Conservation (phyloP, 2,329 filamentous ascomycete genomes). For the Penicillium glabrum region DNA sequence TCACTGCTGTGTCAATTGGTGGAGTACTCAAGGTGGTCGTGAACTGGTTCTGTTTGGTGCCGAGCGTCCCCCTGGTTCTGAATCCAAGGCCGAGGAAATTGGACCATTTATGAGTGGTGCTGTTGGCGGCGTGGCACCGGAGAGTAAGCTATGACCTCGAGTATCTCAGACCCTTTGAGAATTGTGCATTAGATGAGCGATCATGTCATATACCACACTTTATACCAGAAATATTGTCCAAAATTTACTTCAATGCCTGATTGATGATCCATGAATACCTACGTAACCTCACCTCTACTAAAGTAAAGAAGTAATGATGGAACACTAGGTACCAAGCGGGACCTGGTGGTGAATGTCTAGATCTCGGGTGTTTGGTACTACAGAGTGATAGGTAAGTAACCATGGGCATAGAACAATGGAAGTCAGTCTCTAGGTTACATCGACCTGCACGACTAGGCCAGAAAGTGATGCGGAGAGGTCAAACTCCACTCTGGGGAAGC, state of each 20-base stretch:
- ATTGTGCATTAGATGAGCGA: slow-evolving; percentile 8
- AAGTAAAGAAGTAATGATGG: neutral
- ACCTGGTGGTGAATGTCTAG: too few relatives aligned
- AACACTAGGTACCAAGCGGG: neutral
- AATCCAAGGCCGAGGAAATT: slow-evolving; percentile 23
- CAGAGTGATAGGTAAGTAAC: neutral
- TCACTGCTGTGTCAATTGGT: slow-evolving; percentile 79
- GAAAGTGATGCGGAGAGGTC: slow-evolving; percentile 3
- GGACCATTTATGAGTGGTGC: slow-evolving; percentile 58
- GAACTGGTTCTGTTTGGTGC: slow-evolving; percentile 55
- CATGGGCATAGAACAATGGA: neutral
- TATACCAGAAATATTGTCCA: neutral
- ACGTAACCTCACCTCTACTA: too few relatives aligned
- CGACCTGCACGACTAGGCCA: slow-evolving; percentile 11
- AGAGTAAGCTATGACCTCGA: slow-evolving; percentile 50
- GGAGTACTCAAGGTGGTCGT: slow-evolving; percentile 66
- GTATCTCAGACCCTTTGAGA: neutral
- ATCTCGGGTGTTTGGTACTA: neutral
- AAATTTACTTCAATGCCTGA: neutral
- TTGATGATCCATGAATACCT: too few relatives aligned
- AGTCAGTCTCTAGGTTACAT: slow-evolving; percentile 6
- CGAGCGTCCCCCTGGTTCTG: slow-evolving; percentile 13
- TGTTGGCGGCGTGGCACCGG: slow-evolving; percentile 37
- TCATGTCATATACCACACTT: slow-evolving; percentile 4
- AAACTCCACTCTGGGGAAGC: neutral